These are phyloP conservation scores for Aspergillus panamensis DNA, from an alignment of 495 filamentous ascomycete genomes.

Conservation along the genomic window DNA sequence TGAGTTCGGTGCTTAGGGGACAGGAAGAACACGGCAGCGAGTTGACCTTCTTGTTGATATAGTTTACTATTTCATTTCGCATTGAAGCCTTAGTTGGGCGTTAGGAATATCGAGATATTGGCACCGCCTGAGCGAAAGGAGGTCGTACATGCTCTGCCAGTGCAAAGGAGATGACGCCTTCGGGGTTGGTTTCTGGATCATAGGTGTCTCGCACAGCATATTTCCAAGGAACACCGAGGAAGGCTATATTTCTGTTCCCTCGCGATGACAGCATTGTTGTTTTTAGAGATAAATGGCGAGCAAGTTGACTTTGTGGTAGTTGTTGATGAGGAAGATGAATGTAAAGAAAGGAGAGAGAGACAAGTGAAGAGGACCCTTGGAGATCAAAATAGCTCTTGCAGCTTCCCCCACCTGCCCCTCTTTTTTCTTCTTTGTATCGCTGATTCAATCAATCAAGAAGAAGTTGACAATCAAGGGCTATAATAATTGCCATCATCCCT, in stretches of 20 bases:
- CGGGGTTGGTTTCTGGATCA: slow-evolving; percentile 28
- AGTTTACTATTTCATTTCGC: slow-evolving; percentile 30
- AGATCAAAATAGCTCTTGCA: no score
- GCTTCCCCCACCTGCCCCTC: no score
- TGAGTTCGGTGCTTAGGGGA: neutral
- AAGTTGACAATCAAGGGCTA: no score
- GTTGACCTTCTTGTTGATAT: slow-evolving; percentile 33
- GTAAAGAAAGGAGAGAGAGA: neutral
- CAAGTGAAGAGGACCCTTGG: neutral
- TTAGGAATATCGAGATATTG: neutral
- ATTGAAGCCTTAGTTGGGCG: slow-evolving; percentile 24
- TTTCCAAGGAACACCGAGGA: slow-evolving; percentile 28
- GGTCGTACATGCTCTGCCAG: slow-evolving; percentile 35
- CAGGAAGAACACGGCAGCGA: neutral
- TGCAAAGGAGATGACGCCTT: slow-evolving; percentile 34
- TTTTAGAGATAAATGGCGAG: neutral
- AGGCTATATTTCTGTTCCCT: slow-evolving; percentile 25
- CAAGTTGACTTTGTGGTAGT: neutral
- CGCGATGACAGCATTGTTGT: slow-evolving; percentile 35
- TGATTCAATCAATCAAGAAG: no score
- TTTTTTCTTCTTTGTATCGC: no score
- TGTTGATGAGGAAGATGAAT: neutral
- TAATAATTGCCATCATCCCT: no score
- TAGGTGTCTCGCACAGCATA: slow-evolving; percentile 31
- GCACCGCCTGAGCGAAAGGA: neutral